Percentiles rank a stretch among this genome's conserved stretches.
Evolutionary conservation across 2,329 filamentous ascomycete species (phyloP).

Genomic region (Fusarium sp.): DNA sequence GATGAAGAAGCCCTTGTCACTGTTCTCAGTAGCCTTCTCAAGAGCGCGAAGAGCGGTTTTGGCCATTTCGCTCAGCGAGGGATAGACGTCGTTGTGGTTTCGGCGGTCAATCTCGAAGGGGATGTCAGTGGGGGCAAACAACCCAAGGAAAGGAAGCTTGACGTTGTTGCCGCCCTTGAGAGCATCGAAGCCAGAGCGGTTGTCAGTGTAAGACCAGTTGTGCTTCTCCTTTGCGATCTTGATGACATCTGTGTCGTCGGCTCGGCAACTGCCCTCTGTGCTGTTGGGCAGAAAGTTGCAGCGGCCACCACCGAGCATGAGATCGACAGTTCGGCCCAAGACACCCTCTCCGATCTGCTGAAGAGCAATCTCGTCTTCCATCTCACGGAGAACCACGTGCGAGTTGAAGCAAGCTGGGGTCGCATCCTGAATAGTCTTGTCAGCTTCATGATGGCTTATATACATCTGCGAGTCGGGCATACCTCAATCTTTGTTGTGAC

Average conservation of each 20-base stretch:
- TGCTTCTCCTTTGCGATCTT: conserved; percentile 78
- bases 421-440: conserved; percentile 80
- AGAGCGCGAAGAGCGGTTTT: conserved; percentile 83
- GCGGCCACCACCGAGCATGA: conserved; percentile 92
- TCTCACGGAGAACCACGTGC: conserved; percentile 82
- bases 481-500: conserved; percentile 77
- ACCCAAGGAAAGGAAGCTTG: conserved; percentile 84
- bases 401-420: conserved; percentile 95
- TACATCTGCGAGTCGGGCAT: neutral
- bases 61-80: conserved; percentile 92
- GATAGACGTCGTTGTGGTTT: conserved; percentile 82
- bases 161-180: conserved; percentile 76
- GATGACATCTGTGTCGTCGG: conserved; percentile 81
- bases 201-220: conserved; percentile 83
- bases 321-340: conserved; percentile 86
- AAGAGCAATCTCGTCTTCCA: conserved; percentile 91
- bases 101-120: conserved; percentile 94
- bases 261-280: conserved; percentile 83
- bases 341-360: conserved; percentile 92
- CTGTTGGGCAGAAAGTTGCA: conserved; percentile 93
- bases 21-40: conserved; percentile 82
- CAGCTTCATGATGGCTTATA: neutral
- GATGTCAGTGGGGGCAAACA: conserved; percentile 86
- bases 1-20: conserved; percentile 94
- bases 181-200: conserved; percentile 80